These are phyloP conservation scores for Tetrapisispora namnaoensis DNA, from an alignment of 805 yeast genomes.

Conservation along the genomic window DNA sequence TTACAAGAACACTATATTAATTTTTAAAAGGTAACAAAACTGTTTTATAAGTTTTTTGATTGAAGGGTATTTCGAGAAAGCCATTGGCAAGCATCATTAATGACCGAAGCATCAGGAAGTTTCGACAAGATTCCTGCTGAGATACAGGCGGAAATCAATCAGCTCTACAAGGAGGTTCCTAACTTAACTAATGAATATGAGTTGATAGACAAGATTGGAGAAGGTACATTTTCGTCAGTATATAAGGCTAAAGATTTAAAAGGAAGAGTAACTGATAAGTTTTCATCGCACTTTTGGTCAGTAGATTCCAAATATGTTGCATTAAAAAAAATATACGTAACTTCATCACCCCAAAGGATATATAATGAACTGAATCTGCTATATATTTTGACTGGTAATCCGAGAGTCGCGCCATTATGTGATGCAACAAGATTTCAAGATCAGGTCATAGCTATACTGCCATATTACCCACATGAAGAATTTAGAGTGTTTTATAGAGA, in stretches of 20 bases:
- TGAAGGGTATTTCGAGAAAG: too few species aligned
- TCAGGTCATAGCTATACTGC: constrained; percentile 87
- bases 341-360: constrained; percentile 88
- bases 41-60: too few species aligned
- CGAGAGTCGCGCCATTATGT: constrained; percentile 76
- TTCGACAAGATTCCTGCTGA: constrained; percentile 20
- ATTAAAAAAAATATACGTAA: constrained; percentile 84
- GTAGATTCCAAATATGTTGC: constrained; percentile 53
- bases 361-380: constrained; percentile 77
- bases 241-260: constrained; percentile 44
- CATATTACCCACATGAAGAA: constrained; percentile 84
- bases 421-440: constrained; percentile 84
- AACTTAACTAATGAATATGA: constrained; percentile 34
- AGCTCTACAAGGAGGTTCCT: constrained; percentile 45
- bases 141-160: constrained; percentile 48
- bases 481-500: constrained; percentile 80
- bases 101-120: constrained; percentile 1
- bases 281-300: constrained; percentile 25
- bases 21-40: not conserved
- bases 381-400: constrained; percentile 55
- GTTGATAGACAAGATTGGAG: constrained; percentile 50
- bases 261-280: constrained; percentile 24
- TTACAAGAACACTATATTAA: too few species aligned
- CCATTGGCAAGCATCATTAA: not conserved
- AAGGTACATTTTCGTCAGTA: constrained; percentile 75